Conservation (phyloP, 1,284 basidiomycete genomes). For the Hymenochaete sp. region DNA sequence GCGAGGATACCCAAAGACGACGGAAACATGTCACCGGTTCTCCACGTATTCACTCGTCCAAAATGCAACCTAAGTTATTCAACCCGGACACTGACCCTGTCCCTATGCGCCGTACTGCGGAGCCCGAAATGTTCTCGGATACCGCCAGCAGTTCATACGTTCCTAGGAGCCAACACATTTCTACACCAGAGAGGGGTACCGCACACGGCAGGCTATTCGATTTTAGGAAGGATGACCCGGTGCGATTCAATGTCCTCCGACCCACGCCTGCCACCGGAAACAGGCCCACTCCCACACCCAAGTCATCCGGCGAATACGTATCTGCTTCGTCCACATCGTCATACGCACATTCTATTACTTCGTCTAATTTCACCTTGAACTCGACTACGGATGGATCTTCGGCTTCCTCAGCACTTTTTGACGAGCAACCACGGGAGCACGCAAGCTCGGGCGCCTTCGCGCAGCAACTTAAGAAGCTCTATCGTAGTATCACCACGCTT, state of each 20-base stretch:
- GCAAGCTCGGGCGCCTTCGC: conserved; percentile 54
- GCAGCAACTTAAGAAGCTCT: conserved; percentile 68
- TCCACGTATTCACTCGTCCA: conserved; percentile 30
- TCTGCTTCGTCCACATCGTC: conserved; percentile 72
- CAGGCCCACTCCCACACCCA: conserved; percentile 42
- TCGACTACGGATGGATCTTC: conserved; percentile 70
- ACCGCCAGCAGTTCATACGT: conserved; percentile 42
- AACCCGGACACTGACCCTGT: conserved; percentile 65
- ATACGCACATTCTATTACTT: conserved; percentile 62
- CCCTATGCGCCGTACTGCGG: conserved; percentile 49
- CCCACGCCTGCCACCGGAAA: conserved; percentile 29
- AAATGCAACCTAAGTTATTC: conserved; percentile 43
- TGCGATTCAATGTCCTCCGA: conserved; percentile 62
- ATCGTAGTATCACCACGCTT: conserved; percentile 63
- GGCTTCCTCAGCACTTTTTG: conserved; percentile 57
- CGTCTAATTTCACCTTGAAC: conserved; percentile 67
- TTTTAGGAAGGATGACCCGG: conserved; percentile 76
- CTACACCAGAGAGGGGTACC: conserved; percentile 26
- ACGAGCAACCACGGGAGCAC: conserved; percentile 40
- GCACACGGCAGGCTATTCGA: conserved; percentile 66
- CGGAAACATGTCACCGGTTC: conserved; percentile 52
- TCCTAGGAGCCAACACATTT: conserved; percentile 27
- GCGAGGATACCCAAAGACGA: conserved; percentile 59
- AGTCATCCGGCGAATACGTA: conserved; percentile 56
- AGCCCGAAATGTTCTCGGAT: conserved; percentile 55